phyloP scores from a whole-genome alignment of 768 basidiomycete genomes.

The Leccinum ochraceum region DNA sequence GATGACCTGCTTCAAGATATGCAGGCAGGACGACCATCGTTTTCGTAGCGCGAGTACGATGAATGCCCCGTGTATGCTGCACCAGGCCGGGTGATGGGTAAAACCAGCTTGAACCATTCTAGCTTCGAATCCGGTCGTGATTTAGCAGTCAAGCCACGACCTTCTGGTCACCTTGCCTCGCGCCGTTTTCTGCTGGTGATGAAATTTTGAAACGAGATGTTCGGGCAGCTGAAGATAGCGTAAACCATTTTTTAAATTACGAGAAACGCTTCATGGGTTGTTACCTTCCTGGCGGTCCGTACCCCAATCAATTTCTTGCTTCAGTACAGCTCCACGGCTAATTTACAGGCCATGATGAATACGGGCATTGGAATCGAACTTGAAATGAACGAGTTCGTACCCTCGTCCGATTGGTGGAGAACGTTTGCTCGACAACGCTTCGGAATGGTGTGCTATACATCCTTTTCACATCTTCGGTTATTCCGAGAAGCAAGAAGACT shows the following conservation, averaged over 20 bases:
- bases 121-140: not conserved
- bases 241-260: not conserved
- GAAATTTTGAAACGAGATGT: not conserved
- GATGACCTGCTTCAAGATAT: not conserved
- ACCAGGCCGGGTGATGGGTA: not conserved
- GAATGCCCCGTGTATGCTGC: not conserved
- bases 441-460: conserved; percentile 13
- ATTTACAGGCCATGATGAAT: not conserved
- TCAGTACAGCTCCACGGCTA: not conserved
- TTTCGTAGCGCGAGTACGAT: not conserved
- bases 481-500: conserved; percentile 20
- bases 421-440: not conserved
- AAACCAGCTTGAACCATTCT: conserved; percentile 2
- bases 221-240: not conserved
- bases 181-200: not conserved
- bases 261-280: not conserved
- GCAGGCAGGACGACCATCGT: not conserved
- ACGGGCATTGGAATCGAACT: not conserved
- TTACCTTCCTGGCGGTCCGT: not conserved
- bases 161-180: not conserved
- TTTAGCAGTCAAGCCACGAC: not conserved
- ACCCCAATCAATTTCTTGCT: not conserved
- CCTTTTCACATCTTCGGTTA: conserved; percentile 17
- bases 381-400: not conserved
- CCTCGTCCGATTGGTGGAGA: not conserved